Evolutionary conservation across 202 grass and related monocot genomes (phyloP), one percentile per base, ranked within the genome.

Genomic region (Schoenoplectus triqueter): DNA sequence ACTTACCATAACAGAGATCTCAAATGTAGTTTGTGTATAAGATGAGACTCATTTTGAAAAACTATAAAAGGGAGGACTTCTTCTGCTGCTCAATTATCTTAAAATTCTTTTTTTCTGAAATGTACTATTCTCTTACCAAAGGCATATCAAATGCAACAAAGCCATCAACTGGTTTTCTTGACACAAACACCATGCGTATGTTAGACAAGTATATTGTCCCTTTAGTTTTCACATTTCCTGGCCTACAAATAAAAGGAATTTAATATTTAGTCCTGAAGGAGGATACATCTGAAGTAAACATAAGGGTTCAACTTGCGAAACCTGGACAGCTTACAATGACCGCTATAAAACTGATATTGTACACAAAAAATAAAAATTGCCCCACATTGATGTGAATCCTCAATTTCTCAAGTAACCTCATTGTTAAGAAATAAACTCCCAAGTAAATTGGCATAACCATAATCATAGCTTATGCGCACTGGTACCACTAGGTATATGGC

Each of bases 151-250:
- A 97, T 84, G 95, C 92, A 72, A 95, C 87, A 80, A 95, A 94
- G 82, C 87, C 91, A 11, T 92, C 95, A 70, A 95, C 89, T 85
- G 89, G 89, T 85, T 95, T 93, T 78, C 81, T 89, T 10, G 95
- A 85, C 76, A 97, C 92, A 73, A 97, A 94, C 42, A 97, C 90
- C 92, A 94, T 94, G 61, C 95, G 86, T 87, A 97, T 90, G 66
- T 97, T 97, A 20, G 95, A 97, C 63, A 97, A 89, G 81, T 97
- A 97, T 69, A 97, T 97, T 59, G 89, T 97, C 74, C 95, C 95
- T 85, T 94, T 94, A 18, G 89, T 85, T 88, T 90, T 97, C 45
- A 77, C 92, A 6, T 86, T 85, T 69, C 86, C 95, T 0, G 14
- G 52, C 54, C 75, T 78, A 78, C 54, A 40, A 31, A 60, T 78